A percentile compares a stretch with the other conserved stretches of the same genome.
Evolutionary conservation across 345 rosid genomes (phyloP).

Genomic region (Streptanthus diversifolius): DNA sequence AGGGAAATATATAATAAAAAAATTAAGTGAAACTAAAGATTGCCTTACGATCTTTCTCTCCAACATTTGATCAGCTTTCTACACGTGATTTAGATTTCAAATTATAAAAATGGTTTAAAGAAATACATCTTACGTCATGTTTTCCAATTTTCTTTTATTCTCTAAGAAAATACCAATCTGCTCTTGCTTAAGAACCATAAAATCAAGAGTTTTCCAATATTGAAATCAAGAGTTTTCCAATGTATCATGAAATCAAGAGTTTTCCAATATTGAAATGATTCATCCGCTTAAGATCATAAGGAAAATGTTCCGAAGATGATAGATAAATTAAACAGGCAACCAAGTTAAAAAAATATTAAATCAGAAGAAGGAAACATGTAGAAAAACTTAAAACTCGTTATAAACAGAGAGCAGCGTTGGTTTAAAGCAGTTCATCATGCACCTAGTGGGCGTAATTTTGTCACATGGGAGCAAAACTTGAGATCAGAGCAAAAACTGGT

Average conservation of each 20-base stretch:
- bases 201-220: too few species aligned
- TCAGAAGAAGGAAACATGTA: background rate
- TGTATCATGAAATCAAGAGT: too few species aligned
- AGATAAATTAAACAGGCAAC: background rate
- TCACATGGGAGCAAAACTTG: background rate
- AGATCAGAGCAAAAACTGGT: background rate
- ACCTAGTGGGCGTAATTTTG: background rate
- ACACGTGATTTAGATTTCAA: conserved; percentile 14
- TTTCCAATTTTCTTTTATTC: too few species aligned
- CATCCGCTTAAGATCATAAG: too few species aligned
- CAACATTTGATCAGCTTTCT: conserved; percentile 6
- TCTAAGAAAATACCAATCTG: too few species aligned
- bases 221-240: too few species aligned
- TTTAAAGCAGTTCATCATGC: background rate
- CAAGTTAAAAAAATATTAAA: background rate
- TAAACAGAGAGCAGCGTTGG: background rate
- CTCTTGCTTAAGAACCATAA: too few species aligned
- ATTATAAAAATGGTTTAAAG: background rate
- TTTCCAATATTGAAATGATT: too few species aligned
- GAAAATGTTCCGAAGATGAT: too few species aligned
- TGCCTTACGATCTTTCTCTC: conserved; percentile 24
- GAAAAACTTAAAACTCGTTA: background rate
- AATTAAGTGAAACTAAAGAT: conserved; percentile 20
- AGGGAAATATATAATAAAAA: conserved; percentile 17
- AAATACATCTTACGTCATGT: background rate